Percentiles rank a stretch among this genome's conserved stretches.
Evolutionary conservation across 306 rosid species (phyloP).

Genomic region (Bauhinia variegata): DNA sequence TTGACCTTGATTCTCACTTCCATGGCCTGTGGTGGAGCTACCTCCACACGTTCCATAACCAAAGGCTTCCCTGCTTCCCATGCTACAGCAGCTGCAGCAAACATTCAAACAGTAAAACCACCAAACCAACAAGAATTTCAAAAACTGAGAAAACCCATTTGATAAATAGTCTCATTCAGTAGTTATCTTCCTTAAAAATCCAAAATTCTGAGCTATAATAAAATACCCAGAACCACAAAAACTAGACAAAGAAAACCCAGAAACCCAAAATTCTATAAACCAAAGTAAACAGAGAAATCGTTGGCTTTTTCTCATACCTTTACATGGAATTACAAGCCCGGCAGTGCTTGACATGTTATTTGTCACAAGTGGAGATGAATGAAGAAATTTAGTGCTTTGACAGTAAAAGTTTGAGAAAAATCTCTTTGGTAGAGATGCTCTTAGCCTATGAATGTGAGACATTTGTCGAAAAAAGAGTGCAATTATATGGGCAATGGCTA

Average conservation of each 20-base stretch:
- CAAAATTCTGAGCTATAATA: not conserved
- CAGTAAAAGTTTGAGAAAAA: not conserved
- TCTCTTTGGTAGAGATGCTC: not conserved
- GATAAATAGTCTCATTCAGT: too few species aligned
- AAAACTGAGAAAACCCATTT: not conserved
- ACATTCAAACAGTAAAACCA: not conserved
- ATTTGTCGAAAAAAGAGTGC: not conserved
- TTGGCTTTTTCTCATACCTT: slow-evolving; percentile 16
- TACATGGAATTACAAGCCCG: slow-evolving; percentile 36
- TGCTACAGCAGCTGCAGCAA: slow-evolving; percentile 40
- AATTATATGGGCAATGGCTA: too few species aligned
- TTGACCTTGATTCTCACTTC: slow-evolving; percentile 42
- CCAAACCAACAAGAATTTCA: not conserved
- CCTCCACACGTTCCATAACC: slow-evolving; percentile 41
- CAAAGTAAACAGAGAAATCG: not conserved
- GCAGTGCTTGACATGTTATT: slow-evolving; percentile 24
- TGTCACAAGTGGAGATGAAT: not conserved
- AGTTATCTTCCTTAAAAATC: too few species aligned
- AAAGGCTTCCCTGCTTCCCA: slow-evolving; percentile 43
- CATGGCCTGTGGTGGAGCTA: slow-evolving; percentile 42
- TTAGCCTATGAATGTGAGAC: not conserved
- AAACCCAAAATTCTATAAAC: not conserved
- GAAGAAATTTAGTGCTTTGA: not conserved
- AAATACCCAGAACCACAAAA: too few species aligned
- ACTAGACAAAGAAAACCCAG: too few species aligned